Base-by-base conservation (phyloP, 2,329 filamentous ascomycete genomes). In the Exophiala sp. region DNA sequence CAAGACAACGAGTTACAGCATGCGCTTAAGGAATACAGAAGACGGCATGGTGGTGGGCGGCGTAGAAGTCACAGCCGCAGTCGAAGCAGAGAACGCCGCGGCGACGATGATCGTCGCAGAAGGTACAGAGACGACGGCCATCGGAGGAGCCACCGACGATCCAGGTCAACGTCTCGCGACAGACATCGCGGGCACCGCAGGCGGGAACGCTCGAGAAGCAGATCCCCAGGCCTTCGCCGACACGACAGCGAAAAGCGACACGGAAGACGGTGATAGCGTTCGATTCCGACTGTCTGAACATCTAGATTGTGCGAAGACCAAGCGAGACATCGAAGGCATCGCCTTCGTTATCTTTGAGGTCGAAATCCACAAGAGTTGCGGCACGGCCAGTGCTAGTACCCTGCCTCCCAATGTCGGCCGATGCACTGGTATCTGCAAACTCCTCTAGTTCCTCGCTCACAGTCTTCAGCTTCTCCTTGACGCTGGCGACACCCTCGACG, bases 381-480 rank as follows among this genome's bases (percentile, higher is more conserved):
- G 47, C 24, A 30, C 48, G 51, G 6, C 41, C 48, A 24, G 29
- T 48, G 23, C 48, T 39, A 6, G 23, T 16, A 10, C 46, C 46
- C 13, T 49, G 51, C 34, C 46, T 50, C 2, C 38, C 39, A n/a
- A 58, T 58, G 32, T 95, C 90, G 13, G 93, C 89, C 0, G 87
- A 84, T 58, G 85, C 76, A 62, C 89, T 96, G 21, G 89, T 85
- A 61, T 95, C 88, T 22, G 95, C 85, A 68, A 97, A 97, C 60
- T 97, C 93, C 67, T 97, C 93, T 49, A 97, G 72, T 71, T 97
- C 93, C 66, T 97, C 90, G 56, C 88, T 95, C 2, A 96, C 88
- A 1, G 89, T 96, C 72, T 94, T 95, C 48, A 98, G 73, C 70
- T 97, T 97, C 70, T 97, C 93, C 66, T 91, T 94, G 32, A 97